These are phyloP conservation scores for Crithidia thermophila DNA, from an alignment of 208 protist species.

Conservation along the genomic window DNA sequence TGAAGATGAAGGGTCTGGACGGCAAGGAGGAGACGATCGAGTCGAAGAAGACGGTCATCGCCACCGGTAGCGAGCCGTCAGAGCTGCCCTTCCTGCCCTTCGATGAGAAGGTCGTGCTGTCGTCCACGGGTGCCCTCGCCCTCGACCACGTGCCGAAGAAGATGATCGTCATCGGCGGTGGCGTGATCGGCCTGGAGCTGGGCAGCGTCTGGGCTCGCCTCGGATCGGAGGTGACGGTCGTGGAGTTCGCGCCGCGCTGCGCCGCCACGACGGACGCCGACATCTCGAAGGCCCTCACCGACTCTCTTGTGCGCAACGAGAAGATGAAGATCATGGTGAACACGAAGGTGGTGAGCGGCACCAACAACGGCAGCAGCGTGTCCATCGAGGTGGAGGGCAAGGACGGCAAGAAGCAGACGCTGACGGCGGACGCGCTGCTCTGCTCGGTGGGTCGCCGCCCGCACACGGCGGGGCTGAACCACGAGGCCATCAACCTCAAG, in stretches of 20 bases:
- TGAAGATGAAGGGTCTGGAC: constrained; percentile 89
- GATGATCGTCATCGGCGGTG: constrained; percentile 99
- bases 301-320: constrained; percentile 88
- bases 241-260: constrained; percentile 97
- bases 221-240: constrained; percentile 98
- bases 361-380: constrained; percentile 77
- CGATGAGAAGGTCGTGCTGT: constrained; percentile 98
- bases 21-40: constrained; percentile 91
- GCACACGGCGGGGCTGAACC: constrained; percentile 94
- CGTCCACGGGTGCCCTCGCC: constrained; percentile 97
- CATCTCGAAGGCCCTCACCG: constrained; percentile 77
- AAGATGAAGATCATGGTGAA: constrained; percentile 91
- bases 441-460: constrained; percentile 97
- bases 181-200: constrained; percentile 99
- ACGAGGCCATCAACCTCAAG: constrained; percentile 94
- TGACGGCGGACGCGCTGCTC: constrained; percentile 95
- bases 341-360: constrained; percentile 91
- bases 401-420: constrained; percentile 80
- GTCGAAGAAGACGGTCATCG: constrained; percentile 98
- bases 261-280: constrained; percentile 87
- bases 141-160: constrained; percentile 96
- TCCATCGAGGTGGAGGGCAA: constrained; percentile 92
- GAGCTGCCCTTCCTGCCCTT: constrained; percentile 94
- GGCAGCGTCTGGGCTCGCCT: constrained; percentile 99
- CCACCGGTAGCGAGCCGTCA: constrained; percentile 98